A percentile compares a stretch with the other conserved stretches of the same genome.
Conservation (phyloP, 2,329 filamentous ascomycete species). For the Elsinoe necatrix region DNA sequence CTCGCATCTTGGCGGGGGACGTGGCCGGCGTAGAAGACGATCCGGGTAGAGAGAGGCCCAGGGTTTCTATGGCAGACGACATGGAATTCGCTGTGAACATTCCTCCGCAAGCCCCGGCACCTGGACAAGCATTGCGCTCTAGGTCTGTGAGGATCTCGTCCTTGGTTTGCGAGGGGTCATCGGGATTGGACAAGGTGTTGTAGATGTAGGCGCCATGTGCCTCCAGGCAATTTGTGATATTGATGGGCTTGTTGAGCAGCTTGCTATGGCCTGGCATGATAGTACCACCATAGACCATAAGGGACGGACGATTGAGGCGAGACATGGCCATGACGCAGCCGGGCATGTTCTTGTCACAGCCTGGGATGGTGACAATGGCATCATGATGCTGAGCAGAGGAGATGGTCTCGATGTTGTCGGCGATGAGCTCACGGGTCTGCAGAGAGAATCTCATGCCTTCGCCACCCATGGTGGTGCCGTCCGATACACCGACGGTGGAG, state of each 20-base stretch:
- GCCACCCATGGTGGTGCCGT: slow-evolving; percentile 91
- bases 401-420: slow-evolving; percentile 83
- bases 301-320: slow-evolving; percentile 79
- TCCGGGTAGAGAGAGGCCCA: slow-evolving; percentile 74
- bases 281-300: slow-evolving; percentile 93
- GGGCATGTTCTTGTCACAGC: slow-evolving; percentile 99
- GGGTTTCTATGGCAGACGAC: slow-evolving; percentile 82
- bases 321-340: slow-evolving; percentile 85
- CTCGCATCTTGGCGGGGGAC: slow-evolving; percentile 74
- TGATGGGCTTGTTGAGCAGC: slow-evolving; percentile 69
- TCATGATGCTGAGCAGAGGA: slow-evolving; percentile 89
- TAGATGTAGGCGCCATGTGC: slow-evolving; percentile 76
- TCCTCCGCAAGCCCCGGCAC: slow-evolving; percentile 72
- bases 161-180: slow-evolving; percentile 58
- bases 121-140: slow-evolving; percentile 68
- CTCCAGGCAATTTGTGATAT: slow-evolving; percentile 83
- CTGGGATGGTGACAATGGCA: slow-evolving; percentile 88
- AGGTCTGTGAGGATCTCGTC: slow-evolving; percentile 79
- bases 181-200: slow-evolving; percentile 61
- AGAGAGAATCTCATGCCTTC: slow-evolving; percentile 87
- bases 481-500: slow-evolving; percentile 81
- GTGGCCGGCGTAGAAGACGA: slow-evolving; percentile 76
- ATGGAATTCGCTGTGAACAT: slow-evolving; percentile 97
- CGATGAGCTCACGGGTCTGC: slow-evolving; percentile 13
- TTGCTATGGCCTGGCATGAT: slow-evolving; percentile 80